These are phyloP conservation scores for Picochlorum sp. DNA, from an alignment of 139 green algal genomes.

Conservation along the genomic window DNA sequence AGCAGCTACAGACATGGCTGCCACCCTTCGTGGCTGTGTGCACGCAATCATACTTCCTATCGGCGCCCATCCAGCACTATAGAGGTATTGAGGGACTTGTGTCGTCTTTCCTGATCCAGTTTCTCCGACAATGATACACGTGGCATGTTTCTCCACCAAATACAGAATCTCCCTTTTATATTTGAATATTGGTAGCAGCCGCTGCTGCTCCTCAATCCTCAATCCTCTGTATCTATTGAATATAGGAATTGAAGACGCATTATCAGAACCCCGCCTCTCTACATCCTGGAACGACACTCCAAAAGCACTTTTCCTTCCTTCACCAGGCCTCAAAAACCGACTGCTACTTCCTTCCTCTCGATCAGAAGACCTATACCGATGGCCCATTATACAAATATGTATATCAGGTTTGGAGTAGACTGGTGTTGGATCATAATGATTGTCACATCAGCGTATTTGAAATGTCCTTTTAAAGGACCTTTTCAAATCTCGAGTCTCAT, in stretches of 20 bases:
- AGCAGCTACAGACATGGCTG: constrained; percentile 74
- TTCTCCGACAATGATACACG: constrained; percentile 60
- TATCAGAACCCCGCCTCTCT: too few relatives aligned
- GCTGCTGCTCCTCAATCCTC: constrained; percentile 29
- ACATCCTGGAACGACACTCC: constrained; percentile 38
- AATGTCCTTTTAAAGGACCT: too few relatives aligned
- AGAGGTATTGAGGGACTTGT: constrained; percentile 57
- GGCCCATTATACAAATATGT: too few relatives aligned
- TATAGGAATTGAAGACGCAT: background rate
- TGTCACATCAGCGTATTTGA: too few relatives aligned
- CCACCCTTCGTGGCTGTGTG: constrained; percentile 61
- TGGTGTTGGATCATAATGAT: too few relatives aligned
- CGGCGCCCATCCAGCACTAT: constrained; percentile 41
- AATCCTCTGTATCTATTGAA: constrained; percentile 25
- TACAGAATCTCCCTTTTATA: constrained; percentile 62
- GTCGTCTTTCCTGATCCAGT: constrained; percentile 69
- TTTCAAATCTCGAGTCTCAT: too few relatives aligned
- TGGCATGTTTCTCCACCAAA: constrained; percentile 63
- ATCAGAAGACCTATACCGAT: background rate
- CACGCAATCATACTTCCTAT: constrained; percentile 53
- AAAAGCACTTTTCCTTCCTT: constrained; percentile 21
- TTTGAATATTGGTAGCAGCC: constrained; percentile 29
- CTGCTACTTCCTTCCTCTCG: background rate
- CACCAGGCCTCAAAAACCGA: constrained; percentile 27
- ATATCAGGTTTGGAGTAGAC: too few relatives aligned